phyloP scores from a whole-genome alignment of 768 basidiomycete species.

The Boletus subparvulus region DNA sequence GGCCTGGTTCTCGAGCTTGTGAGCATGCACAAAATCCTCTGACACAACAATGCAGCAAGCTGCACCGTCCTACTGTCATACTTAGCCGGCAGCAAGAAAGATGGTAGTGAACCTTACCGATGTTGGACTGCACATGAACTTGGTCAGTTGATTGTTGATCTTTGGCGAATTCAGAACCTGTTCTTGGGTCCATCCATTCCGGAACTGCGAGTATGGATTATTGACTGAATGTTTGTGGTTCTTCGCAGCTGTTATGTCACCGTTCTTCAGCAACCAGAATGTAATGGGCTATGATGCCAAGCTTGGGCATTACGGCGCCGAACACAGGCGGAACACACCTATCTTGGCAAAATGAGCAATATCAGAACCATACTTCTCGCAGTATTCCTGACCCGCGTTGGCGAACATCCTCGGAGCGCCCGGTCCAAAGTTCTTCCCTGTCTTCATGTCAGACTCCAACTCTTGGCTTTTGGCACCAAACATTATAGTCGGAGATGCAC shows the following conservation, averaged over 20 bases:
- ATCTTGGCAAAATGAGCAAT: slow-evolving; percentile 74
- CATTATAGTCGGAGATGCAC: slow-evolving; percentile 46
- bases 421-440: slow-evolving; percentile 67
- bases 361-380: slow-evolving; percentile 66
- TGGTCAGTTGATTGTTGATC: slow-evolving; percentile 72
- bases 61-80: slow-evolving; percentile 57
- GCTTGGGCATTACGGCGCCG: neutral
- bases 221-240: slow-evolving; percentile 80
- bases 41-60: slow-evolving; percentile 77
- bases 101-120: slow-evolving; percentile 43
- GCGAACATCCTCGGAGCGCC: slow-evolving; percentile 72
- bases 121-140: slow-evolving; percentile 87
- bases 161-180: slow-evolving; percentile 65
- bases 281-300: neutral
- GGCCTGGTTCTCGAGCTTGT: slow-evolving; percentile 80
- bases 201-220: slow-evolving; percentile 87
- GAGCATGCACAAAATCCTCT: slow-evolving; percentile 70
- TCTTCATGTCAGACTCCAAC: slow-evolving; percentile 43
- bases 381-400: slow-evolving; percentile 74
- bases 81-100: neutral
- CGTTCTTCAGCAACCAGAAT: slow-evolving; percentile 1
- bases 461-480: slow-evolving; percentile 45
- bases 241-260: slow-evolving; percentile 60
- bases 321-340: slow-evolving; percentile 41
- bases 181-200: slow-evolving; percentile 72